These are phyloP conservation scores for Aspergillus amoenus DNA, from an alignment of 2,329 filamentous ascomycete species.

Conservation along the genomic window DNA sequence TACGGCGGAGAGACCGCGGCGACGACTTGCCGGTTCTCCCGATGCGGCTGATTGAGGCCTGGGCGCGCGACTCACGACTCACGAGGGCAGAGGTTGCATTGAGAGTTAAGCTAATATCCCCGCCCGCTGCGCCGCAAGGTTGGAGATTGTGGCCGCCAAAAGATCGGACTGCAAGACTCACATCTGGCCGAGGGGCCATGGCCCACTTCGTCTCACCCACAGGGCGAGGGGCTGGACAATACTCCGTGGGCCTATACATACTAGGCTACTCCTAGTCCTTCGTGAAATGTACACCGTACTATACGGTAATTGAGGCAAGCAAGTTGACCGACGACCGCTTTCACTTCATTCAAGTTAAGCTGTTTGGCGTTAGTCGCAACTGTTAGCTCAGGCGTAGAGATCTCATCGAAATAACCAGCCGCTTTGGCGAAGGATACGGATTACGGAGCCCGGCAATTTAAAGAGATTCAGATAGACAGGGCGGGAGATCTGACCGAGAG, in stretches of 20 bases:
- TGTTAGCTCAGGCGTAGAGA: too few relatives aligned
- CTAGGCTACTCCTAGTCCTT: too few relatives aligned
- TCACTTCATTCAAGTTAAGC: too few relatives aligned
- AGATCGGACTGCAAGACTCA: too few relatives aligned
- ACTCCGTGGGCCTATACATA: not conserved
- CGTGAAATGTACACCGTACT: too few relatives aligned
- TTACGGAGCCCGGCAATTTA: not conserved
- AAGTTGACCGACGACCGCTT: too few relatives aligned
- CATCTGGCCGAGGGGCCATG: not conserved
- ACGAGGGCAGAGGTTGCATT: not conserved
- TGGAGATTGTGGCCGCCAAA: too few relatives aligned
- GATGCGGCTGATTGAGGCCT: not conserved
- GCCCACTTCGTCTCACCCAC: not conserved
- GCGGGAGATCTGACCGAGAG: not conserved
- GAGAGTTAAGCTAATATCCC: not conserved
- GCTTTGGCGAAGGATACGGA: not conserved
- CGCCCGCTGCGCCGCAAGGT: too few relatives aligned
- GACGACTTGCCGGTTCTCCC: not conserved
- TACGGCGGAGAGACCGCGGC: too few relatives aligned
- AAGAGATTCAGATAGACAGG: not conserved
- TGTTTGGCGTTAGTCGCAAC: too few relatives aligned
- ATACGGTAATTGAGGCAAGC: too few relatives aligned
- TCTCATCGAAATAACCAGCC: too few relatives aligned
- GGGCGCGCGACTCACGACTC: not conserved
- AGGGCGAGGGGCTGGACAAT: not conserved